Percentiles rank a stretch among this genome's conserved stretches.
Evolutionary conservation across 305 asterid species (phyloP).

Genomic region (Fraxinus greggii): DNA sequence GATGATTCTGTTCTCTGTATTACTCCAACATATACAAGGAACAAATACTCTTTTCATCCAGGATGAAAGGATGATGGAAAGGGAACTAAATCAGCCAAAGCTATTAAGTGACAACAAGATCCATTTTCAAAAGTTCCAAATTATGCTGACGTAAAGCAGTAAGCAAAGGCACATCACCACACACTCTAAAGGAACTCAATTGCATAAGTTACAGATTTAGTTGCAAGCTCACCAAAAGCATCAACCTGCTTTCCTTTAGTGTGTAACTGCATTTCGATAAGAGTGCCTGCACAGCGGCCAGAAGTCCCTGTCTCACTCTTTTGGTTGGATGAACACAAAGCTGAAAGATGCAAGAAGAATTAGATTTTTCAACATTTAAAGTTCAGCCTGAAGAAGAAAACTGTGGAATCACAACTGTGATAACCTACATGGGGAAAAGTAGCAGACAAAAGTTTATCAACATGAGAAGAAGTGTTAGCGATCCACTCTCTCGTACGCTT

Average conservation of each 20-base stretch:
- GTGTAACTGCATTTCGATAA: slow-evolving; percentile 60
- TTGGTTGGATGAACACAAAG: slow-evolving; percentile 77
- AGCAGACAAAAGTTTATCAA: slow-evolving; percentile 71
- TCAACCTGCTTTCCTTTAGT: slow-evolving; percentile 72
- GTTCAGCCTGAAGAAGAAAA: slow-evolving; percentile 13
- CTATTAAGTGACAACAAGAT: not conserved
- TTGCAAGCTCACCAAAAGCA: slow-evolving; percentile 79
- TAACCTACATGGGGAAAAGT: slow-evolving; percentile 84
- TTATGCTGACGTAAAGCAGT: not conserved
- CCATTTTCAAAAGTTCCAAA: not conserved
- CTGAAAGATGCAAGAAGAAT: slow-evolving; percentile 42
- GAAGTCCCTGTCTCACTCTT: slow-evolving; percentile 66
- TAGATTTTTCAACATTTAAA: slow-evolving; percentile 2
- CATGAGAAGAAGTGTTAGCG: slow-evolving; percentile 55
- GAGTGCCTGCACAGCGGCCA: slow-evolving; percentile 63
- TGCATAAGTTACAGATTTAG: slow-evolving; percentile 16
- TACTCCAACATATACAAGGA: not conserved
- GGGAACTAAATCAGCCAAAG: not conserved
- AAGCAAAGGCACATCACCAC: slow-evolving; percentile 8
- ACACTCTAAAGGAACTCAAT: slow-evolving; percentile 21
- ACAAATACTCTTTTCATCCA: not conserved
- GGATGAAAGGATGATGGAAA: not conserved
- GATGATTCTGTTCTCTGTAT: not conserved
- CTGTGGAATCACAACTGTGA: slow-evolving; percentile 18
- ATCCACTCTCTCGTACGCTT: slow-evolving; percentile 77